Conservation (phyloP, 371 early-diverging fungal genomes). For the Neoconidiobolus thromboides region DNA sequence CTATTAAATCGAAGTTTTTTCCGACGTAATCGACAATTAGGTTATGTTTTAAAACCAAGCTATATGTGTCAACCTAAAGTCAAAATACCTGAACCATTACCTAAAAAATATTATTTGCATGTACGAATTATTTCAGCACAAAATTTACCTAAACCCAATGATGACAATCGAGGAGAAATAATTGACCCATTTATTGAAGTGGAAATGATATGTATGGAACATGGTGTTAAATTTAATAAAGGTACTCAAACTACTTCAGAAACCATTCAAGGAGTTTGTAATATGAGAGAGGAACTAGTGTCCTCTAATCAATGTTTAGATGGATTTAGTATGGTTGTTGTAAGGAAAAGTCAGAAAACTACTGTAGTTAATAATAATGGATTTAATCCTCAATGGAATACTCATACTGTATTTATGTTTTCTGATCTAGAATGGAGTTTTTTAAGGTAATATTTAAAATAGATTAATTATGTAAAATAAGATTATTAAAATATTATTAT, state of each 20-base stretch:
- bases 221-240: neutral
- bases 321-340: constrained; percentile 16
- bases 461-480: too few relatives aligned
- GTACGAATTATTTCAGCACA: constrained; percentile 28
- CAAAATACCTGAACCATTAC: neutral
- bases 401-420: constrained; percentile 23
- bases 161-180: constrained; percentile 20
- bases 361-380: constrained; percentile 20
- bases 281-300: constrained; percentile 15
- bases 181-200: constrained; percentile 36
- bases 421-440: constrained; percentile 27
- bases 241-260: neutral
- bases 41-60: constrained; percentile 59
- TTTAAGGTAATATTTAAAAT: constrained; percentile 14
- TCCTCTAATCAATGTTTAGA: constrained; percentile 10
- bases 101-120: neutral
- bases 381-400: constrained; percentile 41
- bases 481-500: too few relatives aligned
- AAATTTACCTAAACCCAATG: constrained; percentile 35
- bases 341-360: constrained; percentile 16
- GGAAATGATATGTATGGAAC: constrained; percentile 20
- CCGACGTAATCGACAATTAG: constrained; percentile 31
- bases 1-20: constrained; percentile 60
- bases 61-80: neutral
- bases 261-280: neutral